Conservation (phyloP, 2,329 filamentous ascomycete genomes). For the Tolypocladium paradoxum region DNA sequence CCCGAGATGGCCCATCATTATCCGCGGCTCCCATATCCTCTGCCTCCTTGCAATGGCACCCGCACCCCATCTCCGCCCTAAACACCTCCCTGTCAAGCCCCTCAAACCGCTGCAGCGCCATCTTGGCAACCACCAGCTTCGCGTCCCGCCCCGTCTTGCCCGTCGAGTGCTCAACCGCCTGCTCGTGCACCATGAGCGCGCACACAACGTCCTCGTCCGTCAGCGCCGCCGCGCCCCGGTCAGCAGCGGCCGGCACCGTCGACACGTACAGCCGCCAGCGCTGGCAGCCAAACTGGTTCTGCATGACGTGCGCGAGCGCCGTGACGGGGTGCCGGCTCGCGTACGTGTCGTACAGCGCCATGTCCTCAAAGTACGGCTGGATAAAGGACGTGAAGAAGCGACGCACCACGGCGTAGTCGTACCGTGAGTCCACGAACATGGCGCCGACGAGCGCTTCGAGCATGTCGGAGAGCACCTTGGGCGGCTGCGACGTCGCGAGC, state of each 20-base stretch:
- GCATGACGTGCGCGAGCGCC: slow-evolving; percentile 53
- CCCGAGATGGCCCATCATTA: no score
- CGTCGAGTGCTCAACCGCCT: slow-evolving; percentile 50
- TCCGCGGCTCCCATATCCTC: no score
- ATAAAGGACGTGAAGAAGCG: slow-evolving; percentile 69
- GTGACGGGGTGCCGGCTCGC: slow-evolving; percentile 81
- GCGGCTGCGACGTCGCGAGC: slow-evolving; percentile 51
- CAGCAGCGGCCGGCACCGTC: slow-evolving; percentile 27
- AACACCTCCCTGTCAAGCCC: slow-evolving; percentile 45
- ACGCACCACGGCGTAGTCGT: slow-evolving; percentile 63
- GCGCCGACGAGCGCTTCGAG: slow-evolving; percentile 85
- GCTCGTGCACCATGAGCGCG: slow-evolving; percentile 65
- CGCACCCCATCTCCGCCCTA: slow-evolving; percentile 47
- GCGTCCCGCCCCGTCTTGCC: slow-evolving; percentile 61
- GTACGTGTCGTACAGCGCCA: slow-evolving; percentile 77
- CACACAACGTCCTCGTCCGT: slow-evolving; percentile 49
- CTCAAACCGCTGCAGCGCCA: slow-evolving; percentile 38
- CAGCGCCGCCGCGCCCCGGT: slow-evolving; percentile 27
- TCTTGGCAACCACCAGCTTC: slow-evolving; percentile 55
- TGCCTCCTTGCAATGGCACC: slow-evolving; percentile 33
- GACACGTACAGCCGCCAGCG: slow-evolving; percentile 44
- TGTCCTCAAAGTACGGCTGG: slow-evolving; percentile 70
- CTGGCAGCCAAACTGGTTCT: slow-evolving; percentile 53
- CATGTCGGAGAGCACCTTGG: slow-evolving; percentile 72
- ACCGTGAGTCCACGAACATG: slow-evolving; percentile 80